phyloP scores from a whole-genome alignment of 2,329 filamentous ascomycete species.

The Penicillium sp. region DNA sequence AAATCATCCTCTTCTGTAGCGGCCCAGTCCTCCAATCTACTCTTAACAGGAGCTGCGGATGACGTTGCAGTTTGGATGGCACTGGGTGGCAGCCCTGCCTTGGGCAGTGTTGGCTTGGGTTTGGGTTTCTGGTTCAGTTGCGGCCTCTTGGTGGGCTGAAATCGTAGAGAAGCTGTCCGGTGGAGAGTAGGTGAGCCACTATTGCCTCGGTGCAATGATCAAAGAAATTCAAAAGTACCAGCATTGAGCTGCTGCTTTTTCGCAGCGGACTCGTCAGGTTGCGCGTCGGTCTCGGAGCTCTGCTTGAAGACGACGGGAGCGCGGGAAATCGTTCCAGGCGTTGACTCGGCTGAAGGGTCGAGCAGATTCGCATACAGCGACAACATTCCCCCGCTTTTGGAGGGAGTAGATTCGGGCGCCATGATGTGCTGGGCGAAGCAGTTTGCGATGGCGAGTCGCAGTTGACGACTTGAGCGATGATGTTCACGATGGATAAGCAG shows the following conservation, averaged over 20 bases:
- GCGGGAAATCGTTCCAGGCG: constrained; percentile 70
- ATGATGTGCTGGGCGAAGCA: constrained; percentile 22
- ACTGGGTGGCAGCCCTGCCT: constrained; percentile 39
- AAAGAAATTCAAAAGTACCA: constrained; percentile 56
- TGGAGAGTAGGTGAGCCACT: constrained; percentile 19
- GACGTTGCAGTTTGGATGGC: constrained; percentile 29
- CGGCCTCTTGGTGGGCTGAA: constrained; percentile 82
- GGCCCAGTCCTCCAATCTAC: constrained; percentile 78
- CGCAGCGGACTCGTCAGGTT: constrained; percentile 52
- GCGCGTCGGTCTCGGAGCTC: constrained; percentile 51
- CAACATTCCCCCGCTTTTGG: constrained; percentile 53
- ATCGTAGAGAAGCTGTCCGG: constrained; percentile 67
- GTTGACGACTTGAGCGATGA: neutral
- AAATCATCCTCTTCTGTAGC: constrained; percentile 78
- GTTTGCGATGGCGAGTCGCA: neutral
- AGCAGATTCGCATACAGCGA: constrained; percentile 86
- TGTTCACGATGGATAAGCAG: constrained; percentile 3
- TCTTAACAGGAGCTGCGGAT: constrained; percentile 55
- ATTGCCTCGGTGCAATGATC: constrained; percentile 17
- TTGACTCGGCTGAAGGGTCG: constrained; percentile 52
- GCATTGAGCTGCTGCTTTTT: constrained; percentile 67
- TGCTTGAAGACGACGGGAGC: constrained; percentile 73
- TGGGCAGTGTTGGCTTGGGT: constrained; percentile 63
- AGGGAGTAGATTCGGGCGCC: constrained; percentile 32
- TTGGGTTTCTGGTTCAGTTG: constrained; percentile 65